A percentile compares a stretch with the other conserved stretches of the same genome.
phyloP scores from a whole-genome alignment of 148 eudicot species.

The Vaccinium myrtillus region DNA sequence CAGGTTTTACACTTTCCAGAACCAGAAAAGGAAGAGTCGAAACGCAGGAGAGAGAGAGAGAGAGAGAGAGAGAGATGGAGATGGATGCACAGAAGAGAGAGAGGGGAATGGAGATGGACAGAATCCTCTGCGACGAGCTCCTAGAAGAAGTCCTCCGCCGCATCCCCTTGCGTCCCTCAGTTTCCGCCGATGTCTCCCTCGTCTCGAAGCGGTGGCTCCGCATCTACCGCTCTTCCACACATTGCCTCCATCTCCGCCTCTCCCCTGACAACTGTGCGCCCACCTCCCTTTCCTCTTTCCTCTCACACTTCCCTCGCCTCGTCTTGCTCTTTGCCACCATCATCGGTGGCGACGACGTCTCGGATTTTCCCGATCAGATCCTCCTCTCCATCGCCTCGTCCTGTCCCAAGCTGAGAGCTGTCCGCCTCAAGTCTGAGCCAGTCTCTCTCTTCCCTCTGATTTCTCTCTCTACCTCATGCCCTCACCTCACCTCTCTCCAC shows the following conservation, averaged over 20 bases:
- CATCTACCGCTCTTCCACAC: not conserved
- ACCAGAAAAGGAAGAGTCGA: too few species aligned
- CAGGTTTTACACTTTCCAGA: too few species aligned
- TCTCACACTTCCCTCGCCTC: not conserved
- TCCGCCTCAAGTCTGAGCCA: slow-evolving; percentile 24
- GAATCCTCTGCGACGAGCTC: too few species aligned
- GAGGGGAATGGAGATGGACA: too few species aligned
- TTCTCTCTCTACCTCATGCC: slow-evolving; percentile 40
- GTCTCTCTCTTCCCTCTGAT: slow-evolving; percentile 22
- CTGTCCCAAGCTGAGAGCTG: slow-evolving; percentile 27
- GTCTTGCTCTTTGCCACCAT: not conserved
- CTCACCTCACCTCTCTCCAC: not conserved
- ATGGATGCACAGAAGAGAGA: too few species aligned
- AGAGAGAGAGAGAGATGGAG: too few species aligned
- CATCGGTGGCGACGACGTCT: not conserved
- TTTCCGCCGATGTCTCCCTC: not conserved
- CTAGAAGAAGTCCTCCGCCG: too few species aligned
- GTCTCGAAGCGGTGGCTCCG: not conserved
- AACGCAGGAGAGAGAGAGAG: too few species aligned
- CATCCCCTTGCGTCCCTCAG: too few species aligned
- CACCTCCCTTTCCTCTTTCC: not conserved
- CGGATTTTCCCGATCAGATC: not conserved
- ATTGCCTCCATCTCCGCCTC: not conserved
- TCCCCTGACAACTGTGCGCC: not conserved
- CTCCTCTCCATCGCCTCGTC: slow-evolving; percentile 31